A percentile compares a stretch with the other conserved stretches of the same genome.
Conservation (phyloP, 306 rosid species). For the Luffa aegyptiaca region DNA sequence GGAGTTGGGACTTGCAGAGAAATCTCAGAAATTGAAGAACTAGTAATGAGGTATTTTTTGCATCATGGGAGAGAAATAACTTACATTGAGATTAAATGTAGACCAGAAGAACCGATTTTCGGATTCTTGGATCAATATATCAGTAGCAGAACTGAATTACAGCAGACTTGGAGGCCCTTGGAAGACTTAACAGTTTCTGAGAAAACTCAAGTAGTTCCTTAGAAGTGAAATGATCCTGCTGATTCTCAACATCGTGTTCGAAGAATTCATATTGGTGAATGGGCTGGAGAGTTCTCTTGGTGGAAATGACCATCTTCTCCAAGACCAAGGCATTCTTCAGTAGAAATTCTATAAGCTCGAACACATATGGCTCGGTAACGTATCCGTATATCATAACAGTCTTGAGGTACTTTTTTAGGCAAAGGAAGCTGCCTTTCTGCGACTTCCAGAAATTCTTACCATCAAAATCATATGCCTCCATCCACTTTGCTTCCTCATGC, state of each 20-base stretch:
- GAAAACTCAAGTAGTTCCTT: slow-evolving; percentile 7
- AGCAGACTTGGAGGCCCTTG: not conserved
- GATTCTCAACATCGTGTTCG: not conserved
- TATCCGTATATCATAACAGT: not conserved
- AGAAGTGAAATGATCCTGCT: not conserved
- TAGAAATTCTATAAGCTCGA: slow-evolving; percentile 1
- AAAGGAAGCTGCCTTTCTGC: not conserved
- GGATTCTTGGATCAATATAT: not conserved
- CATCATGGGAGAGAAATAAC: not conserved
- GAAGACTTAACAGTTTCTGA: not conserved
- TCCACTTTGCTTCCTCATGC: not conserved
- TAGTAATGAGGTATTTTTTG: not conserved
- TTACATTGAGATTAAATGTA: not conserved
- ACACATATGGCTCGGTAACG: not conserved
- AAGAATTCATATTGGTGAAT: not conserved
- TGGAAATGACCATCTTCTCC: slow-evolving; percentile 4
- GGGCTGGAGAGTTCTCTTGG: not conserved
- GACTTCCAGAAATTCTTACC: not conserved
- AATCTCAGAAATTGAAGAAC: not conserved
- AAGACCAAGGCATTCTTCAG: not conserved
- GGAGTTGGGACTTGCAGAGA: not conserved
- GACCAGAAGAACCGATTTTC: not conserved
- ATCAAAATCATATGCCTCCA: slow-evolving; percentile 2
- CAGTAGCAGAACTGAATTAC: slow-evolving; percentile 3
- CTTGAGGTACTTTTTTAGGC: not conserved